These are phyloP conservation scores for Metschnikowia chrysomelidarum DNA, from an alignment of 805 yeast genomes.

Conservation along the genomic window DNA sequence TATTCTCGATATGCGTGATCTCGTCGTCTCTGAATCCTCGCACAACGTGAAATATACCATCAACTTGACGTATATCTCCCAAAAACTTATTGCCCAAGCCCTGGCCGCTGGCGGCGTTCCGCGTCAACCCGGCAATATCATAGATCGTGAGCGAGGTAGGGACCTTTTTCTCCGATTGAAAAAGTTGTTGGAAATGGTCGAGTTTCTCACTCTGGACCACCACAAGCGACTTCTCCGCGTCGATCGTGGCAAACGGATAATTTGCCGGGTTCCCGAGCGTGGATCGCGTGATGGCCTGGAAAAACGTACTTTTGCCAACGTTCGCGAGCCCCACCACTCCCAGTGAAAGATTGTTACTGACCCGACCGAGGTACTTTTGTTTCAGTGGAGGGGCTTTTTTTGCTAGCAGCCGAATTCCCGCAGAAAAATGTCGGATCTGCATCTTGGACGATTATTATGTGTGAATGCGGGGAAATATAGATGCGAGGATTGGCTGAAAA, in stretches of 20 bases:
- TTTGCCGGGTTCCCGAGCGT: slow-evolving; percentile 95
- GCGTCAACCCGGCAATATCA: slow-evolving; percentile 97
- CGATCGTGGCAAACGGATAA: slow-evolving; percentile 97
- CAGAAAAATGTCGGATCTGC: slow-evolving; percentile 13
- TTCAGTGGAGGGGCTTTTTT: slow-evolving; percentile 12
- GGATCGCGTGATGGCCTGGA: slow-evolving; percentile 93
- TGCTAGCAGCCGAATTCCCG: slow-evolving; percentile 15
- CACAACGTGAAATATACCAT: slow-evolving; percentile 96
- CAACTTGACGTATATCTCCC: slow-evolving; percentile 95
- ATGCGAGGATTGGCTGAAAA: too few relatives aligned
- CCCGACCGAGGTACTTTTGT: slow-evolving; percentile 17
- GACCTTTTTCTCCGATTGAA: slow-evolving; percentile 79
- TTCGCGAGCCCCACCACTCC: slow-evolving; percentile 97
- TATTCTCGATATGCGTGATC: slow-evolving; percentile 20
- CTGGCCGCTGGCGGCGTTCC: slow-evolving; percentile 95
- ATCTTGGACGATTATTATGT: too few relatives aligned
- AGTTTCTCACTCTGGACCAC: slow-evolving; percentile 89
- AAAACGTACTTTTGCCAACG: slow-evolving; percentile 95
- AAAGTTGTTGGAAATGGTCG: slow-evolving; percentile 69
- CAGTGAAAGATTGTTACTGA: slow-evolving; percentile 18
- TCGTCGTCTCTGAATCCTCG: slow-evolving; percentile 57
- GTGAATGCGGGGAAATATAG: too few relatives aligned
- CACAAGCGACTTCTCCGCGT: slow-evolving; percentile 97
- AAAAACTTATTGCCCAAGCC: slow-evolving; percentile 98
- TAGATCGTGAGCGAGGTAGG: slow-evolving; percentile 92